Conservation (phyloP, 2,329 filamentous ascomycete species). For the Sarocladiaceae sp. region DNA sequence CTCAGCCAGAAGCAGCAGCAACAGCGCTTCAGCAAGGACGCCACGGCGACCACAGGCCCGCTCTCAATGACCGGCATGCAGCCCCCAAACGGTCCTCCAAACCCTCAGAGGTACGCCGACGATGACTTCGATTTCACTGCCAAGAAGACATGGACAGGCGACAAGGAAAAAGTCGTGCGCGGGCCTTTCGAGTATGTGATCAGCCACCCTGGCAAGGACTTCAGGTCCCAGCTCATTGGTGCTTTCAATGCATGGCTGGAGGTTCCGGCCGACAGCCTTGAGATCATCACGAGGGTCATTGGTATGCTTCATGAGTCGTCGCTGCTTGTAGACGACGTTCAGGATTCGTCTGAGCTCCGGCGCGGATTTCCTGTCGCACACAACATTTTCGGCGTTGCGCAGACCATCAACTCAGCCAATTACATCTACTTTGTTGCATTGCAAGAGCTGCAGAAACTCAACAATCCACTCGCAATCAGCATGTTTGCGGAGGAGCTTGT, state of each 20-base stretch:
- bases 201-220: conserved; percentile 78
- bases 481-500: conserved; percentile 80
- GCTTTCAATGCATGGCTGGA: conserved; percentile 79
- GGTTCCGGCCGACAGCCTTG: conserved; percentile 65
- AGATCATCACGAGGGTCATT: conserved; percentile 73
- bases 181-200: conserved; percentile 80
- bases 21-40: conserved; percentile 5
- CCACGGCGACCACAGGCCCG: conserved; percentile 5
- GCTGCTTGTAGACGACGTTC: conserved; percentile 81
- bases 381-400: conserved; percentile 77
- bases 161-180: conserved; percentile 73
- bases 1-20: conserved; percentile 36
- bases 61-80: conserved; percentile 24
- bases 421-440: conserved; percentile 83
- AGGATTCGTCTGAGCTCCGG: conserved; percentile 73
- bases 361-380: conserved; percentile 80
- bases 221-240: conserved; percentile 72
- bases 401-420: conserved; percentile 88
- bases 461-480: conserved; percentile 60
- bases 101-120: conserved; percentile 49
- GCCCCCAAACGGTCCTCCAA: conserved; percentile 31
- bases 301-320: conserved; percentile 85
- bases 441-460: conserved; percentile 67
- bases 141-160: conserved; percentile 58
- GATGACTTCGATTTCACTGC: conserved; percentile 51